Evolutionary conservation across 2,329 filamentous ascomycete species (phyloP).

Genomic region (Aphanocladium album): DNA sequence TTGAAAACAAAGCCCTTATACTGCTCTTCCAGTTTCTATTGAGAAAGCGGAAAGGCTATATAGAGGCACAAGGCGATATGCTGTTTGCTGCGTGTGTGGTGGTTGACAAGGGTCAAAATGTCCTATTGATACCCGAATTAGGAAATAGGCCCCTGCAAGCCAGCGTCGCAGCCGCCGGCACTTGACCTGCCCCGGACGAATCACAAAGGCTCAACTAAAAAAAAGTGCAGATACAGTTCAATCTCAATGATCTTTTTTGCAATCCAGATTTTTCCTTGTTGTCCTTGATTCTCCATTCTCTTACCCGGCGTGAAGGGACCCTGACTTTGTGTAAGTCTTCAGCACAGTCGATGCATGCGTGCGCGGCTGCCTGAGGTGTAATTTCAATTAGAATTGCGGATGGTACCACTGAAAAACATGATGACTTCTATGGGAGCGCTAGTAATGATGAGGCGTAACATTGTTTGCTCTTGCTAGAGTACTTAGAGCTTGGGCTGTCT

Average conservation of each 20-base stretch:
- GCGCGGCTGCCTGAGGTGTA: too few relatives aligned
- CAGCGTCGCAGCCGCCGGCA: not conserved
- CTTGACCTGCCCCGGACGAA: not conserved
- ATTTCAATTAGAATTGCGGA: too few relatives aligned
- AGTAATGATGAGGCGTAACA: not conserved
- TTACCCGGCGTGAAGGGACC: not conserved
- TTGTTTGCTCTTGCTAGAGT: not conserved
- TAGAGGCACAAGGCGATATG: not conserved
- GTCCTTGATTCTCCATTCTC: not conserved
- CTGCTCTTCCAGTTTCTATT: not conserved
- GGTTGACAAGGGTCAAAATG: not conserved
- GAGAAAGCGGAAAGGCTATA: not conserved
- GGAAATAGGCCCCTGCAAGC: constrained; percentile 6
- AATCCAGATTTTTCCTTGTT: not conserved
- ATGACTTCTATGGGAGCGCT: too few relatives aligned
- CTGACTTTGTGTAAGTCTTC: too few relatives aligned
- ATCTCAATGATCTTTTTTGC: not conserved
- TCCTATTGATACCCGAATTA: constrained; percentile 14
- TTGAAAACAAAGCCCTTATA: not conserved
- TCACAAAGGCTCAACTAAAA: not conserved
- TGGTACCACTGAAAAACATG: too few relatives aligned
- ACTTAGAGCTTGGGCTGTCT: not conserved
- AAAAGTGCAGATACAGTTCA: not conserved
- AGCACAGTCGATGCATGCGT: too few relatives aligned
- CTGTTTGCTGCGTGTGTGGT: not conserved